Percentiles rank a stretch among this genome's conserved stretches.
These are phyloP conservation scores for Amanita rimosa DNA, from an alignment of 768 basidiomycete species.

Conservation along the genomic window DNA sequence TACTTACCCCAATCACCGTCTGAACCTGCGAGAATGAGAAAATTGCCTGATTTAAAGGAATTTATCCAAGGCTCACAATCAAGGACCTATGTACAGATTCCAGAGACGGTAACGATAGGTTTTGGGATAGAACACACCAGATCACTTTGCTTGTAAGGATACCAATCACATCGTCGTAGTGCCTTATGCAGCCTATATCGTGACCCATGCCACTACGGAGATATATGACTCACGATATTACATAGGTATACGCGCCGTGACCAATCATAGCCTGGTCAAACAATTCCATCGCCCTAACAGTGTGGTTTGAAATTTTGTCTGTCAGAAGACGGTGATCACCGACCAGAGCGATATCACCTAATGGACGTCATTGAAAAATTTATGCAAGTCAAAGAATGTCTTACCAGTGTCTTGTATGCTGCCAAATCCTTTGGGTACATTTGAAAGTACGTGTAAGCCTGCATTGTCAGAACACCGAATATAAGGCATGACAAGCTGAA, in stretches of 20 bases:
- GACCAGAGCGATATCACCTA: constrained; percentile 22
- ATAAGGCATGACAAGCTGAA: constrained; percentile 26
- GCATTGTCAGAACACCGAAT: constrained; percentile 28
- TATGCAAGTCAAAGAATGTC: constrained; percentile 3
- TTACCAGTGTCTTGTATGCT: constrained; percentile 23
- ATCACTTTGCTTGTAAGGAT: constrained; percentile 16
- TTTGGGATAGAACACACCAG: constrained; percentile 21
- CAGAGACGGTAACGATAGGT: neutral
- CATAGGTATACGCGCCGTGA: constrained; percentile 42
- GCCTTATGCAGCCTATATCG: constrained; percentile 16
- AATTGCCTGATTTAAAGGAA: neutral
- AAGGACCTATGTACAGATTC: neutral
- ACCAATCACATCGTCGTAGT: constrained; percentile 20
- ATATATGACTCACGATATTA: constrained; percentile 31
- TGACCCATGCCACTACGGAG: neutral
- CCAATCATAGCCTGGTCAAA: constrained; percentile 40
- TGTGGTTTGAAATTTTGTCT: too few relatives aligned
- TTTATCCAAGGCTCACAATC: constrained; percentile 18
- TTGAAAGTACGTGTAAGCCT: constrained; percentile 25
- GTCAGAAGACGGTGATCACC: neutral
- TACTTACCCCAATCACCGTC: constrained; percentile 23
- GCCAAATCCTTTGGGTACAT: constrained; percentile 24
- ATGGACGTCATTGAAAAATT: neutral
- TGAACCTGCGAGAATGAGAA: constrained; percentile 13
- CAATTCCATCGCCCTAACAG: constrained; percentile 30